phyloP scores from a whole-genome alignment of 176 grass and related monocot genomes.

The Zea luxurians region DNA sequence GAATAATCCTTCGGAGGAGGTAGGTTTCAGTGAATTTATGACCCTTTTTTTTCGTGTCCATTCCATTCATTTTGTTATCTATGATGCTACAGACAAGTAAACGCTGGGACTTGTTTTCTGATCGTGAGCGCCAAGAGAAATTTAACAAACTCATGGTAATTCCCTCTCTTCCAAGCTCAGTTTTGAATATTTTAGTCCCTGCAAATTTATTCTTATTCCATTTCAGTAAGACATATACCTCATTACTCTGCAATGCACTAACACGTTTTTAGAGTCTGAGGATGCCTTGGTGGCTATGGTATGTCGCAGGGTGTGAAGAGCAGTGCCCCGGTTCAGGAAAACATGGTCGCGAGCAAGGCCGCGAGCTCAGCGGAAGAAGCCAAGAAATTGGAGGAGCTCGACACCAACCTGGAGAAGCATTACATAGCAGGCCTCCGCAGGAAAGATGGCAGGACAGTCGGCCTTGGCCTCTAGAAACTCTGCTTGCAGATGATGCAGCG shows the following conservation, averaged over 20 bases:
- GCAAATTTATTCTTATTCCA: neutral
- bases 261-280: constrained; percentile 98
- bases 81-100: constrained; percentile 54
- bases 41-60: neutral
- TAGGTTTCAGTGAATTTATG: constrained; percentile 34
- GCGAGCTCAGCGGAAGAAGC: constrained; percentile 47
- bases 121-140: constrained; percentile 88
- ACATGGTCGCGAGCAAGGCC: constrained; percentile 38
- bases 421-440: constrained; percentile 86
- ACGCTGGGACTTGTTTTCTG: constrained; percentile 80
- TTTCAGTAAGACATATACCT: constrained; percentile 14
- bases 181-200: neutral
- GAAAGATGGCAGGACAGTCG: constrained; percentile 90
- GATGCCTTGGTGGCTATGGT: constrained; percentile 95
- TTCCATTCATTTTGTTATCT: constrained; percentile 16
- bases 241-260: constrained; percentile 57
- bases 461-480: constrained; percentile 73
- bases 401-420: constrained; percentile 93
- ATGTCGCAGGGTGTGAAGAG: constrained; percentile 90
- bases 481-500: neutral
- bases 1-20: constrained; percentile 62
- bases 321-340: constrained; percentile 41
- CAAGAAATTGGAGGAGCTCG: constrained; percentile 86
- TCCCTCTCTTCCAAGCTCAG: constrained; percentile 3
- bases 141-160: constrained; percentile 99